Base-by-base conservation (phyloP, 306 rosid species). In the Medicago arabica region DNA sequence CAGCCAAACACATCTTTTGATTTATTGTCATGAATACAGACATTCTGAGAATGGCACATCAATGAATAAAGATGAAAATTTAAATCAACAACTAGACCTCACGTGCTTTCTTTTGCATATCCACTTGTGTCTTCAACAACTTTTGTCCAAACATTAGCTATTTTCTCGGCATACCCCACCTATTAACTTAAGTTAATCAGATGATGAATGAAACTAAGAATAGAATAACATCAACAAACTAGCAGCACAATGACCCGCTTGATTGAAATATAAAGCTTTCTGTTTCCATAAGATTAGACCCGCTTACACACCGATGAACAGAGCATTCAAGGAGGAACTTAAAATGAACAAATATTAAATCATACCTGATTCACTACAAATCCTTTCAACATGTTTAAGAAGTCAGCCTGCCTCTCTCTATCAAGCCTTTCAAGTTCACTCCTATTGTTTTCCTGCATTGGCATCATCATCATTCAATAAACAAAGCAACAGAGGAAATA, bases 121-220 rank as follows among this genome's bases (percentile, higher is more conserved):
- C 82, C 81, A 40, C 86, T 73, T 1, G 96, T 92, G 15, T 96
- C 99, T 79, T 96, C 99, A 9, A 85, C 93, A 16, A 96, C 92
- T 81, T 87, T 96, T 19, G 88, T 72, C 98, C 99, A 96, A 16
- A 89, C 99, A 59, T 92, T 85, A 55, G 97, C 92, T 44, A 96
- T 92, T 84, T 96, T 96, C 87, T 96, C 99, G 2, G 96, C 92
- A 80, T 92, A 96, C 41, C 99, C 99, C 50, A 89, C 98, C 99
- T 96, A 73, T 28, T 36, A 57, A 82, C 28, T 66, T 15, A 60
- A 3, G 43, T 62, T 74, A 66, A 58, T 15, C 64, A 80, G 58
- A 54, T 51, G 67, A 69, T 47, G 38, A 57, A 38, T 54, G 39
- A 13, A 49, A 74, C 55, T 10, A 57, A 49, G 21, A 50, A 50